Evolutionary conservation across 1,284 basidiomycete species (phyloP).

Genomic region (Blastosporella zonata): DNA sequence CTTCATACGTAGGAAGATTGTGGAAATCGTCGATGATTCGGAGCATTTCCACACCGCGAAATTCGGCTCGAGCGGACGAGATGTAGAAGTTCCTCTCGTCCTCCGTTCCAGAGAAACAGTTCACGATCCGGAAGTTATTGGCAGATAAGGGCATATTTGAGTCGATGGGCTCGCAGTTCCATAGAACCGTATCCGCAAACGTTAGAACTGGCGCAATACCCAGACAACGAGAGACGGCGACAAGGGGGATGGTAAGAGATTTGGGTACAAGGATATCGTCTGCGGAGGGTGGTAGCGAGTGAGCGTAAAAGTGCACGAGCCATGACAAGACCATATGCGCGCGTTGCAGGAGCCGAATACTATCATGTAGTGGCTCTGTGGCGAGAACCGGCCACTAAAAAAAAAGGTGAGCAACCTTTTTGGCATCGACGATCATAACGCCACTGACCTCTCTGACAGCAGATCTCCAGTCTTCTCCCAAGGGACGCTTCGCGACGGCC

Average conservation of each 20-base stretch:
- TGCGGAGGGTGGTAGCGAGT: conserved; percentile 60
- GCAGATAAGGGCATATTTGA: conserved; percentile 51
- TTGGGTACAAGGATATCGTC: conserved; percentile 61
- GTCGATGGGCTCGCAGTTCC: conserved; percentile 80
- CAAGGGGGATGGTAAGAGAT: conserved; percentile 79
- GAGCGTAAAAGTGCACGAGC: conserved; percentile 87
- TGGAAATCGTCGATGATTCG: conserved; percentile 84
- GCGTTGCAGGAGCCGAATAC: conserved; percentile 68
- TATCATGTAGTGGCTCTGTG: conserved; percentile 46
- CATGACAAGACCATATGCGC: conserved; percentile 90
- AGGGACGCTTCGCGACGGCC: conserved; percentile 45
- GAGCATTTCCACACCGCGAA: conserved; percentile 84
- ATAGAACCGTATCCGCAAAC: conserved; percentile 94
- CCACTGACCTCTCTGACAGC: conserved; percentile 58
- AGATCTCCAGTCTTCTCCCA: conserved; percentile 66
- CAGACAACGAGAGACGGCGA: conserved; percentile 72
- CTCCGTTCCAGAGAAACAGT: conserved; percentile 81
- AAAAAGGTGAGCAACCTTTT: conserved; percentile 14
- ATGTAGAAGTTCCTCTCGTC: conserved; percentile 89
- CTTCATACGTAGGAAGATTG: conserved; percentile 68
- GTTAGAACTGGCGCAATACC: conserved; percentile 91
- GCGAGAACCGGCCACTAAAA: conserved; percentile 69
- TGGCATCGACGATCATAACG: conserved; percentile 12
- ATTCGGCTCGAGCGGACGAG: conserved; percentile 82
- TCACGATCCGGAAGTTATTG: conserved; percentile 64